A percentile compares a stretch with the other conserved stretches of the same genome.
phyloP scores from a whole-genome alignment of 371 early-diverging fungal species.

The Parasitella parasitica region DNA sequence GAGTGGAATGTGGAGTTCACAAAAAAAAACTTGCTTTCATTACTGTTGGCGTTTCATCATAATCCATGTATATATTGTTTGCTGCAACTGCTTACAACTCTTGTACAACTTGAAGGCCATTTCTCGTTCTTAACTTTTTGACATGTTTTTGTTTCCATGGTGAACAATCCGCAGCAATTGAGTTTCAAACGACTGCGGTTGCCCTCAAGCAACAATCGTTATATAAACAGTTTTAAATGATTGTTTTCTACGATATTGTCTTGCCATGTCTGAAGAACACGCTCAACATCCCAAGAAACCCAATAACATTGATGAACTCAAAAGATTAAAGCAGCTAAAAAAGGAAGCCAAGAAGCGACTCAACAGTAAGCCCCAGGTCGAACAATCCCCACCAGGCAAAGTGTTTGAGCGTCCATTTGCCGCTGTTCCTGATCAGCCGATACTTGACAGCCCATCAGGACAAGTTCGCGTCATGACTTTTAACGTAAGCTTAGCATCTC shows the following conservation, averaged over 20 bases:
- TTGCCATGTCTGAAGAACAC: not conserved
- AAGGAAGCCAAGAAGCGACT: conserved; percentile 16
- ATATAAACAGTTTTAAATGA: not conserved
- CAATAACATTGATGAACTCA: conserved; percentile 16
- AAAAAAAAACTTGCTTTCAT: not conserved
- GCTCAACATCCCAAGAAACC: not conserved
- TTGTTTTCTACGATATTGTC: not conserved
- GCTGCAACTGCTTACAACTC: too few relatives aligned
- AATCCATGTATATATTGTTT: too few relatives aligned
- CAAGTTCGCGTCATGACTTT: conserved; percentile 37
- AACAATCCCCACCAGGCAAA: not conserved
- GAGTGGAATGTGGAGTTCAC: too few relatives aligned
- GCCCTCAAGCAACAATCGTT: not conserved
- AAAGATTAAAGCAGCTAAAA: conserved; percentile 14
- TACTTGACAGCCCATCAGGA: conserved; percentile 1
- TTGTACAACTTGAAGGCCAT: too few relatives aligned
- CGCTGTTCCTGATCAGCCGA: conserved; percentile 13
- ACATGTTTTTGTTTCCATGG: too few relatives aligned
- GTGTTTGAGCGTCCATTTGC: conserved; percentile 25
- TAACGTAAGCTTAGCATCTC: conserved; percentile 18
- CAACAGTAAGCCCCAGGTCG: not conserved
- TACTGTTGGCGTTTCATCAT: too few relatives aligned
- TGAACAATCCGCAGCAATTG: not conserved
- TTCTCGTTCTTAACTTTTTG: too few relatives aligned
- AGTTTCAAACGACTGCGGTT: not conserved